Conservation (phyloP, 331 rosid species). For the Rhamnella rubrinervis region DNA sequence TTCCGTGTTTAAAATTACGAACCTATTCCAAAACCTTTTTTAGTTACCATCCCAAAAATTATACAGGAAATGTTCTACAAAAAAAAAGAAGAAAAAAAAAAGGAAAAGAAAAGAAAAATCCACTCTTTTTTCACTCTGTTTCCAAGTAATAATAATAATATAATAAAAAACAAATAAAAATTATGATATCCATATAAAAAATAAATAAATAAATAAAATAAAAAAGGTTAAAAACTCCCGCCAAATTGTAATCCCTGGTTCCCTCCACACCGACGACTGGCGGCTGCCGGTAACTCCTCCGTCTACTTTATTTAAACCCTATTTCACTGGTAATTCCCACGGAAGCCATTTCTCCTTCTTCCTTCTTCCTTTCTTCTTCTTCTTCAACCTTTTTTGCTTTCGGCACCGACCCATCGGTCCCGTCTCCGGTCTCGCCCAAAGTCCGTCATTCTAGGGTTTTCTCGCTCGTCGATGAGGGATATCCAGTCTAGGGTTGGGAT, state of each 20-base stretch:
- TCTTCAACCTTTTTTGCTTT: neutral
- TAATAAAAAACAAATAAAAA: too few species aligned
- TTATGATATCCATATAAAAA: too few species aligned
- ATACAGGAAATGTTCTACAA: too few species aligned
- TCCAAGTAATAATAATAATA: too few species aligned
- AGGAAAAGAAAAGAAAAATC: too few species aligned
- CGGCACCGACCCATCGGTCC: neutral
- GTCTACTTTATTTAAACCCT: too few species aligned
- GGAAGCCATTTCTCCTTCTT: neutral
- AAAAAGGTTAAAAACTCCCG: slow-evolving; percentile 23
- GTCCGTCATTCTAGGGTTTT: neutral
- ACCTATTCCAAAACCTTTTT: too few species aligned
- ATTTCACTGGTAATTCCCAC: too few species aligned
- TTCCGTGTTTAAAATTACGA: too few species aligned
- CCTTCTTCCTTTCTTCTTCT: neutral
- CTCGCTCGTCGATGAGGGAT: slow-evolving; percentile 9
- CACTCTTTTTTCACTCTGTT: too few species aligned
- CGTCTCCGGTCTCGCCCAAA: slow-evolving; percentile 6
- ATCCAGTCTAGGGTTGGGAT: slow-evolving; percentile 12
- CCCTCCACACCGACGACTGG: slow-evolving; percentile 30
- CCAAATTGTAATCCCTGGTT: slow-evolving; percentile 19
- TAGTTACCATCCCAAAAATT: too few species aligned
- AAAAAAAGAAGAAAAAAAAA: too few species aligned
- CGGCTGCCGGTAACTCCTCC: slow-evolving; percentile 16
- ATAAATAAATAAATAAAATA: neutral